phyloP scores from a whole-genome alignment of 148 eudicot species.

The Vaccinium myrtillus region DNA sequence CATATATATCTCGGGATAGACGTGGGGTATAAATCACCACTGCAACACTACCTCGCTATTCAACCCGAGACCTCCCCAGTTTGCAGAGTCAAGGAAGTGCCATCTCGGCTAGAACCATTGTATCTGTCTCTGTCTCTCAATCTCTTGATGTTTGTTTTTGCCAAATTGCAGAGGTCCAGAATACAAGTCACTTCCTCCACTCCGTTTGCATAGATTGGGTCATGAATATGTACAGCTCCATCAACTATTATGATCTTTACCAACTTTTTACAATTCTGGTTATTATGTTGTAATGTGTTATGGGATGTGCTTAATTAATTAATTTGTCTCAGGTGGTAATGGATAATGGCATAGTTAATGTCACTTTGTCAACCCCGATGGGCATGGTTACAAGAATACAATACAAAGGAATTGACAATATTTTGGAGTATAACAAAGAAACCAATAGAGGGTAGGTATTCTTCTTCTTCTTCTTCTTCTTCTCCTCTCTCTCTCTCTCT shows the following conservation, averaged over 20 bases:
- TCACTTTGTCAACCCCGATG: slow-evolving; percentile 39
- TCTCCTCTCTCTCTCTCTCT: too few relatives aligned
- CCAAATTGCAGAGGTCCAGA: neutral
- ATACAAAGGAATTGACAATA: slow-evolving; percentile 35
- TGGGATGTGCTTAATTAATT: neutral
- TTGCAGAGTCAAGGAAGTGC: too few relatives aligned
- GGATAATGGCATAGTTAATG: slow-evolving; percentile 51
- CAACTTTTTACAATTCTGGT: neutral
- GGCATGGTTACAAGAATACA: slow-evolving; percentile 42
- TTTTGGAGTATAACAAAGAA: slow-evolving; percentile 34
- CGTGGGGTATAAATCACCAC: too few relatives aligned
- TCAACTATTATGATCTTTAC: neutral
- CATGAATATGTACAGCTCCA: slow-evolving; percentile 10
- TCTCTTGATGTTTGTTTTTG: neutral
- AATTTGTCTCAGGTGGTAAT: slow-evolving; percentile 38
- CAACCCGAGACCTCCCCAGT: neutral
- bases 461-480: neutral
- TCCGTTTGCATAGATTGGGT: slow-evolving; percentile 6
- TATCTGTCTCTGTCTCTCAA: neutral
- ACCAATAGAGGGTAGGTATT: slow-evolving; percentile 42
- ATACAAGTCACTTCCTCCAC: slow-evolving; percentile 13
- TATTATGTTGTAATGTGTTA: neutral
- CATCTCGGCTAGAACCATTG: too few relatives aligned
- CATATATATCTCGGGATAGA: neutral
- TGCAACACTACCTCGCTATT: neutral